Conservation (phyloP, 2,329 filamentous ascomycete species). For the Diaporthe citrichinensis region DNA sequence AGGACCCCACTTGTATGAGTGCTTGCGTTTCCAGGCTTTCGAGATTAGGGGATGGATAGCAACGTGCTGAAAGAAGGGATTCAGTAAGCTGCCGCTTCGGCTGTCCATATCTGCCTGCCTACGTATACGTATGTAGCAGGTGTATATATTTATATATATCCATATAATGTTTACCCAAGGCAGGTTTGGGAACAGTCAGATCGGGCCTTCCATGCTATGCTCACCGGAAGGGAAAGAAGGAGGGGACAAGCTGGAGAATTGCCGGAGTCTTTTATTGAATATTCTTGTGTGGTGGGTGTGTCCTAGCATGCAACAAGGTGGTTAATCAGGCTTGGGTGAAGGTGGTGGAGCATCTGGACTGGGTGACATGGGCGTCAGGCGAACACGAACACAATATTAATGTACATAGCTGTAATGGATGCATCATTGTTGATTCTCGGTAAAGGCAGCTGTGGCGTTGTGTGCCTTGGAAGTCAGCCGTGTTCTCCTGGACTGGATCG, state of each 20-base stretch:
- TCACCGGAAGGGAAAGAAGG: no score
- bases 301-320: background rate
- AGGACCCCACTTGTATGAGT: constrained; percentile 26
- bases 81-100: constrained; percentile 7
- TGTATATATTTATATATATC: constrained; percentile 37
- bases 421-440: background rate
- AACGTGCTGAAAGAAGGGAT: background rate
- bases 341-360: background rate
- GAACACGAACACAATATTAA: background rate
- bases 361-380: background rate
- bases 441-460: background rate
- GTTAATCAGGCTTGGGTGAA: background rate
- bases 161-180: constrained; percentile 37
- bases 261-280: background rate
- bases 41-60: background rate
- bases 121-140: constrained; percentile 38
- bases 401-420: background rate
- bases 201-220: background rate
- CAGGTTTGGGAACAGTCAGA: constrained; percentile 18
- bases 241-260: background rate
- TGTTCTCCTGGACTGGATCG: background rate
- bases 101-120: constrained; percentile 35
- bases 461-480: background rate
- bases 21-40: constrained; percentile 26
- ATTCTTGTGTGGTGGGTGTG: background rate